Evolutionary conservation across 2,329 filamentous ascomycete species (phyloP).

Genomic region (Plectosphaerella cucumerina): DNA sequence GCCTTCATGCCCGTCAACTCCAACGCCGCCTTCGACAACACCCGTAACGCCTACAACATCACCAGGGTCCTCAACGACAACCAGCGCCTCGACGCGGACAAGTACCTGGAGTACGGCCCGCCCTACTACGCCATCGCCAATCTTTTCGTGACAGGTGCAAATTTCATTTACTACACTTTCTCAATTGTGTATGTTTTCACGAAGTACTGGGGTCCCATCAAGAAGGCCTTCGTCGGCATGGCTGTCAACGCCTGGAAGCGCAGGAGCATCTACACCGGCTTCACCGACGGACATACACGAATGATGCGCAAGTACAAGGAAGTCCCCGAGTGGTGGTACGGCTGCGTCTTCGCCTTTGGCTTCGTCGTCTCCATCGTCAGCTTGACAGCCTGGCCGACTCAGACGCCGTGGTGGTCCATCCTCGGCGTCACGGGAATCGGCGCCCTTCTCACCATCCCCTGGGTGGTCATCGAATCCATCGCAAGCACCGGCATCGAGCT

Average conservation of each 20-base stretch:
- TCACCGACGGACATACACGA: conserved; percentile 36
- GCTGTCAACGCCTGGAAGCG: background rate
- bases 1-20: conserved; percentile 46
- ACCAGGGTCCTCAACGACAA: conserved; percentile 26
- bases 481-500: conserved; percentile 44
- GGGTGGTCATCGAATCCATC: conserved; percentile 40
- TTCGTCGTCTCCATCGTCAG: conserved; percentile 28
- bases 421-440: conserved; percentile 28
- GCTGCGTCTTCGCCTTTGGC: conserved; percentile 29
- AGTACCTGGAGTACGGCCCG: conserved; percentile 29
- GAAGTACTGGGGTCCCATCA: conserved; percentile 28
- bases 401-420: conserved; percentile 24
- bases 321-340: conserved; percentile 47
- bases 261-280: conserved; percentile 26
- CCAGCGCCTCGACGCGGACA: conserved; percentile 24
- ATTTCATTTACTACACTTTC: conserved; percentile 26
- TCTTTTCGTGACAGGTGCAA: conserved; percentile 21
- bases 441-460: conserved; percentile 37
- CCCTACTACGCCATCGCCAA: conserved; percentile 28
- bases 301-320: conserved; percentile 40
- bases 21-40: conserved; percentile 39
- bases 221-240: conserved; percentile 24
- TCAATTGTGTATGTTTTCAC: conserved; percentile 30
- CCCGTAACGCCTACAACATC: conserved; percentile 34
- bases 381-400: conserved; percentile 20